phyloP scores from a whole-genome alignment of 1,284 basidiomycete genomes.

The Inonotus hispidus region DNA sequence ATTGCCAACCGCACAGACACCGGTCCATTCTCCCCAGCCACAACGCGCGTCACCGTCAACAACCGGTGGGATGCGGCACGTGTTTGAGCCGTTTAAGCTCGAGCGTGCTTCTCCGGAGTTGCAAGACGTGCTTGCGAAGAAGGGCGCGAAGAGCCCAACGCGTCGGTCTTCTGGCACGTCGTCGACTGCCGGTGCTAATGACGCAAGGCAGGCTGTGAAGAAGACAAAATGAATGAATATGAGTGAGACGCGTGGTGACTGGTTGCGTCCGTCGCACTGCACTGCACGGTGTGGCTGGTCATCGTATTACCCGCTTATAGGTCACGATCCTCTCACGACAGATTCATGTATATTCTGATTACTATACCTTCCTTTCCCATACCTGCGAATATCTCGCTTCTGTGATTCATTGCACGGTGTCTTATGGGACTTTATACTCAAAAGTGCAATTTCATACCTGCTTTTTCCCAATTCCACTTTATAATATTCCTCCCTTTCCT shows the following conservation, averaged over 20 bases:
- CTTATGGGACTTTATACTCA: neutral
- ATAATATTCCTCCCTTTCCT: neutral
- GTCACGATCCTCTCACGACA: slow-evolving; percentile 1
- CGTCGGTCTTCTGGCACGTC: slow-evolving; percentile 6
- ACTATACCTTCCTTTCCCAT: neutral
- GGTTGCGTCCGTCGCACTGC: too few species aligned
- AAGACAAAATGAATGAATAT: neutral
- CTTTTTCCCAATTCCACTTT: neutral
- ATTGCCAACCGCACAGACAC: slow-evolving; percentile 16
- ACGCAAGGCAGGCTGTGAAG: neutral
- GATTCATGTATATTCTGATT: too few species aligned
- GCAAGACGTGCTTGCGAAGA: slow-evolving; percentile 47
- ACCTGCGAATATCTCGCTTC: neutral
- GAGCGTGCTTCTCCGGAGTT: slow-evolving; percentile 54
- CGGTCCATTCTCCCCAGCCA: slow-evolving; percentile 20
- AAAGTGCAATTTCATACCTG: neutral
- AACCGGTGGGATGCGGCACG: slow-evolving; percentile 27
- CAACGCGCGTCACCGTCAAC: slow-evolving; percentile 10
- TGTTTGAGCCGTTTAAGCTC: slow-evolving; percentile 51
- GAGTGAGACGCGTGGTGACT: neutral
- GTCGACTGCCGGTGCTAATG: neutral
- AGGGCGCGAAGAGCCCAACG: slow-evolving; percentile 30
- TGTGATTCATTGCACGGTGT: neutral
- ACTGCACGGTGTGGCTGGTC: neutral
- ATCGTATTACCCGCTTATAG: too few species aligned